Conservation (phyloP, 768 basidiomycete genomes). For the Agrocybe pediades region DNA sequence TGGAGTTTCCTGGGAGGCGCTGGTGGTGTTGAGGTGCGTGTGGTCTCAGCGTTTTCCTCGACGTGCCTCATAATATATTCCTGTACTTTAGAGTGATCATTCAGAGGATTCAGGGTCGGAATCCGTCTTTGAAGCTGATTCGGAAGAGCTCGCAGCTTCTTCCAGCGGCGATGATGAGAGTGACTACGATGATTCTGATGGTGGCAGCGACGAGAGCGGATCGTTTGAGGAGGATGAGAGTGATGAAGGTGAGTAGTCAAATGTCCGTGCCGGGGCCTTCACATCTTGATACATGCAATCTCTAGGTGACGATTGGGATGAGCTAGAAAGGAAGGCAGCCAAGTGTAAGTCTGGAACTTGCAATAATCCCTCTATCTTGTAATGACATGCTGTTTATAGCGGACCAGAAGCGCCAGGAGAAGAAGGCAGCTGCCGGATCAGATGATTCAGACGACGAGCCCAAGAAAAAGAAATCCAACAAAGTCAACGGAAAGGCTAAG, state of each 20-base stretch:
- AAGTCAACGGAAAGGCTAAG: slow-evolving; percentile 41
- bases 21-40: slow-evolving; percentile 67
- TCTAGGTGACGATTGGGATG: slow-evolving; percentile 95
- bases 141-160: slow-evolving; percentile 55
- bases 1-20: slow-evolving; percentile 88
- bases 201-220: slow-evolving; percentile 63
- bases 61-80: slow-evolving; percentile 1
- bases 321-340: slow-evolving; percentile 88
- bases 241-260: slow-evolving; percentile 55
- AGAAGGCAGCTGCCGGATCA: slow-evolving; percentile 43
- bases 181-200: slow-evolving; percentile 68
- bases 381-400: slow-evolving; percentile 31
- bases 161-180: slow-evolving; percentile 61
- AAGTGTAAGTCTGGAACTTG: slow-evolving; percentile 57
- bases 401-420: slow-evolving; percentile 50
- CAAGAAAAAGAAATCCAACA: slow-evolving; percentile 50
- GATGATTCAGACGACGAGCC: slow-evolving; percentile 54
- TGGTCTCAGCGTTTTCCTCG: not conserved
- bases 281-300: slow-evolving; percentile 10
- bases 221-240: slow-evolving; percentile 65
- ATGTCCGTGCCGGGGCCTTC: not conserved
- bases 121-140: slow-evolving; percentile 58
- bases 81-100: slow-evolving; percentile 35
- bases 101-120: slow-evolving; percentile 49
- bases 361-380: slow-evolving; percentile 9